These are phyloP conservation scores for Eucalyptus melliodora DNA, from an alignment of 345 rosid genomes.

Conservation along the genomic window DNA sequence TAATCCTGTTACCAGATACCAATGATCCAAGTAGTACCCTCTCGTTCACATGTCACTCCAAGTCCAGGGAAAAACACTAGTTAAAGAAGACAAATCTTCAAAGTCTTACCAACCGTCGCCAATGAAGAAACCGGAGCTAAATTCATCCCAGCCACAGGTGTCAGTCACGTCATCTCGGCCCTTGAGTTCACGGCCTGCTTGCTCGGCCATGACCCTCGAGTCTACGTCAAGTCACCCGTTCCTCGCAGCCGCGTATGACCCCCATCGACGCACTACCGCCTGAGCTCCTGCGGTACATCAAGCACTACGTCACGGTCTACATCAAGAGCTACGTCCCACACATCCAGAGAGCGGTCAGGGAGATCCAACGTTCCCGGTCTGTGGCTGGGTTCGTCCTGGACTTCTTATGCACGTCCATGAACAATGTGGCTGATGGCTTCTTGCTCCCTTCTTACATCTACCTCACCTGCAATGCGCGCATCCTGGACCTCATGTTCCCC, in stretches of 20 bases:
- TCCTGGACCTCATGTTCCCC: slow-evolving; percentile 20
- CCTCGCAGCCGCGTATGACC: slow-evolving; percentile 7
- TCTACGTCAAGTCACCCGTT: slow-evolving; percentile 3
- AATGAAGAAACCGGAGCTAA: slow-evolving; percentile 17
- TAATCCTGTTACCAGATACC: too few relatives aligned
- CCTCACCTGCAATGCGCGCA: slow-evolving; percentile 13
- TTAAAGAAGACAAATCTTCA: background rate
- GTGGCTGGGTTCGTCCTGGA: slow-evolving; percentile 28
- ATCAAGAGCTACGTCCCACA: background rate
- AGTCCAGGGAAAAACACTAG: background rate
- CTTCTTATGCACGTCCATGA: slow-evolving; percentile 25
- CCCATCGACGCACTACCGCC: slow-evolving; percentile 4
- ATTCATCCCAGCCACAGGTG: slow-evolving; percentile 9
- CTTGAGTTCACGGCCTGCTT: slow-evolving; percentile 34
- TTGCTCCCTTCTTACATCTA: slow-evolving; percentile 36
- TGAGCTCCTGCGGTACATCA: background rate
- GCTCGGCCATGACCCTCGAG: slow-evolving; percentile 8
- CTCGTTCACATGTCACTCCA: background rate
- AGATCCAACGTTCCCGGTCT: background rate
- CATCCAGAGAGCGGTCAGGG: background rate
- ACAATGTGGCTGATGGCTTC: slow-evolving; percentile 17
- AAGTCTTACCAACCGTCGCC: background rate
- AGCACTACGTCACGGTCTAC: background rate
- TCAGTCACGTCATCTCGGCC: slow-evolving; percentile 29
- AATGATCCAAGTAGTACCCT: too few relatives aligned